These are phyloP conservation scores for Fraxinus platypoda DNA, from an alignment of 305 asterid genomes.

Conservation along the genomic window DNA sequence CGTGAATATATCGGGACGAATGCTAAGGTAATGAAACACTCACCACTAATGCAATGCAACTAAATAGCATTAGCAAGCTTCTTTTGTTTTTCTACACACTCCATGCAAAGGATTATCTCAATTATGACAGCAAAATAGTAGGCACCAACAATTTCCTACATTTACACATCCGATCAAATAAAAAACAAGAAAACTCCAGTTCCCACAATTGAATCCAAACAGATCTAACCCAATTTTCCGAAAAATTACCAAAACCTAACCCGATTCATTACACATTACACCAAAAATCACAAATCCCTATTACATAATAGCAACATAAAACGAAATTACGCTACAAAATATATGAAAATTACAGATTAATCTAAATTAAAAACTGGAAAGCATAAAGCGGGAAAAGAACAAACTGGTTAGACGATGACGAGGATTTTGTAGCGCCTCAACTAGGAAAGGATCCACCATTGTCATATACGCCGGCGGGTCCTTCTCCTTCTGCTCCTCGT, in stretches of 20 bases:
- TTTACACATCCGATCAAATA: neutral
- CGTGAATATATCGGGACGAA: neutral
- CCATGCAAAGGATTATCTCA: neutral
- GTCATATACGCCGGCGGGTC: slow-evolving; percentile 45
- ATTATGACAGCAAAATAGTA: neutral
- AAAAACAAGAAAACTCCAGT: neutral
- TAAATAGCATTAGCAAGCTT: neutral
- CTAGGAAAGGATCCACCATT: slow-evolving; percentile 85
- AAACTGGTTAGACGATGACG: slow-evolving; percentile 94
- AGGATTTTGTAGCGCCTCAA: slow-evolving; percentile 98
- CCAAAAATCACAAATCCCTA: neutral
- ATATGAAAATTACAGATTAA: neutral
- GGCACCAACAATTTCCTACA: slow-evolving; percentile 1
- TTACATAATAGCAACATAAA: neutral
- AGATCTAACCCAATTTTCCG: slow-evolving; percentile 22
- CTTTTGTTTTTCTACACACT: neutral
- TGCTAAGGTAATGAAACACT: neutral
- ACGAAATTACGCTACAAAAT: neutral
- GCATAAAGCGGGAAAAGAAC: slow-evolving; percentile 20
- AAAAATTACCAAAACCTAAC: slow-evolving; percentile 5
- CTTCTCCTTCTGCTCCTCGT: slow-evolving; percentile 29
- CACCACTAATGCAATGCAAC: neutral
- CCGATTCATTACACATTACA: slow-evolving; percentile 16
- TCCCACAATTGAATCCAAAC: neutral
- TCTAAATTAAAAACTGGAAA: slow-evolving; percentile 1